phyloP scores from a whole-genome alignment of 2,329 filamentous ascomycete genomes.

The Cercospora citrullina region DNA sequence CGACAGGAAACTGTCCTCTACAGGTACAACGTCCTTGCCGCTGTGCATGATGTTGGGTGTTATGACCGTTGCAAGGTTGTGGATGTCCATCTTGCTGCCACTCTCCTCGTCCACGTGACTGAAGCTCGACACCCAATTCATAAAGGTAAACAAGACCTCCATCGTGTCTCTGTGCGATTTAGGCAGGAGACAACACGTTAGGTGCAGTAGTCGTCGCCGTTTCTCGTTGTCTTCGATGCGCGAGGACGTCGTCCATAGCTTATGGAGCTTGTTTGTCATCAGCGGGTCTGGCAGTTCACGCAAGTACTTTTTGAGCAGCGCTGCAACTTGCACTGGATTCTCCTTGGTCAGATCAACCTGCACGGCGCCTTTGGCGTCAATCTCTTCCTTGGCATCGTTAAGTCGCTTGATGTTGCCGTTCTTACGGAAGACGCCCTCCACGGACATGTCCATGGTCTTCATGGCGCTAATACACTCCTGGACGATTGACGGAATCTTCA shows the following conservation, averaged over 20 bases:
- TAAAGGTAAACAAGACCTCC: conserved; percentile 91
- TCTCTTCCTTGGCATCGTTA: conserved; percentile 78
- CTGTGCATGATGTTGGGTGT: conserved; percentile 82
- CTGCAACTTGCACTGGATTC: conserved; percentile 89
- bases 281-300: conserved; percentile 92
- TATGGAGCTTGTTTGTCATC: conserved; percentile 91
- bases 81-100: conserved; percentile 98
- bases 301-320: conserved; percentile 91
- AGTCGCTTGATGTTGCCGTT: conserved; percentile 97
- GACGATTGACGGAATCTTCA: conserved; percentile 90
- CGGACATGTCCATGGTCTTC: conserved; percentile 98
- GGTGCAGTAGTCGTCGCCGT: conserved; percentile 80
- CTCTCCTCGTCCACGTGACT: conserved; percentile 95
- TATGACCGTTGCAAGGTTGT: conserved; percentile 96
- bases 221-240: conserved; percentile 79
- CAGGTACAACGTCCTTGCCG: conserved; percentile 36
- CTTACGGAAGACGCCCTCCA: conserved; percentile 98
- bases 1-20: conserved; percentile 85
- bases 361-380: conserved; percentile 83
- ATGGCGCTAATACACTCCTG: conserved; percentile 92
- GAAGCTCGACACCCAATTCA: conserved; percentile 97
- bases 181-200: conserved; percentile 88
- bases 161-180: conserved; percentile 91
- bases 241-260: conserved; percentile 84
- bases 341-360: conserved; percentile 83